Percentiles rank a stretch among this genome's conserved stretches.
Evolutionary conservation across 352 stramenopile species (phyloP).

Genomic region (Phytophthora europaea): DNA sequence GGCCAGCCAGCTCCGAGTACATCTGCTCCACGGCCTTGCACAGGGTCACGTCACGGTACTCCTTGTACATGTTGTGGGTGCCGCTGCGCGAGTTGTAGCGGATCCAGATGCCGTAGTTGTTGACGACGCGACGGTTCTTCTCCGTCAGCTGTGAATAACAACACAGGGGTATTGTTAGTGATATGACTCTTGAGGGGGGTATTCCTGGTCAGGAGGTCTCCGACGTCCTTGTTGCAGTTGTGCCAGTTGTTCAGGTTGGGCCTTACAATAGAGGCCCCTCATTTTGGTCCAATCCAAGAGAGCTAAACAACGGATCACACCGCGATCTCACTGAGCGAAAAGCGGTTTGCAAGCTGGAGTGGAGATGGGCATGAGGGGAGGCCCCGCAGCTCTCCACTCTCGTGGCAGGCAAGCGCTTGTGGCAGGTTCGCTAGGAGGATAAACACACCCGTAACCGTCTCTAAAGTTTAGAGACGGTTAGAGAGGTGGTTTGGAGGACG

Average conservation of each 20-base stretch:
- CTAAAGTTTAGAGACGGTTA: conserved; percentile 3
- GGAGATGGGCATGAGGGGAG: conserved; percentile 43
- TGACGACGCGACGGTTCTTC: conserved; percentile 98
- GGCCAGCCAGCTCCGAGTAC: conserved; percentile 99
- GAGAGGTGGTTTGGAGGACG: conserved; percentile 20
- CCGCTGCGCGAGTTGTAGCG: conserved; percentile 99
- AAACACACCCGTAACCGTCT: conserved; percentile 10
- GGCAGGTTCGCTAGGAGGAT: conserved; percentile 60
- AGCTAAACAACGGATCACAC: conserved; percentile 84
- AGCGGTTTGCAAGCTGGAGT: conserved; percentile 91
- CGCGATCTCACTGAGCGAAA: conserved; percentile 69
- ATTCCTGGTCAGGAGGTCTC: conserved; percentile 9
- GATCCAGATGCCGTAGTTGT: conserved; percentile 99
- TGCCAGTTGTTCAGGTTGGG: conserved; percentile 30
- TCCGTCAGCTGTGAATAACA: conserved; percentile 90
- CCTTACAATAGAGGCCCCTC: conserved; percentile 42
- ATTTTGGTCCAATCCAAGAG: conserved; percentile 47
- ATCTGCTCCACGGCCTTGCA: conserved; percentile 99
- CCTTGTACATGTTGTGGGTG: conserved; percentile 99
- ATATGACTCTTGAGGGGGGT: not conserved
- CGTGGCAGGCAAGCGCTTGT: conserved; percentile 89
- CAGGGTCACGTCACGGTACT: conserved; percentile 99
- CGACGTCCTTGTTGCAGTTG: conserved; percentile 8
- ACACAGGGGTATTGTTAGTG: conserved; percentile 21
- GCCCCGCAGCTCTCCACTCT: conserved; percentile 55